Conservation (phyloP, 257 asterid genomes). For the Perilla frutescens region DNA sequence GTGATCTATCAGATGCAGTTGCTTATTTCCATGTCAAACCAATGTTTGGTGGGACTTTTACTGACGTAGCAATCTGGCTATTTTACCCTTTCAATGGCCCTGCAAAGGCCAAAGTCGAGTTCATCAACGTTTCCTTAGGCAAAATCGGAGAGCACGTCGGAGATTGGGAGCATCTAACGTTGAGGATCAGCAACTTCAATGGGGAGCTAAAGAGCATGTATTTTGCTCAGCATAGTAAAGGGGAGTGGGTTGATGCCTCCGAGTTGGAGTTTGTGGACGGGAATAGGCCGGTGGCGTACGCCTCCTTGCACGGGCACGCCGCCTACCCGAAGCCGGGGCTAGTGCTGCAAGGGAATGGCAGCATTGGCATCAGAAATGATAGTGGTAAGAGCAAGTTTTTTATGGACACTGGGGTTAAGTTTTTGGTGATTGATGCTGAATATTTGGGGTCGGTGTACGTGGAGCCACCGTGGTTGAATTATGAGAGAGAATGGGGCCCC, state of each 20-base stretch:
- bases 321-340: conserved; percentile 58
- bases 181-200: conserved; percentile 74
- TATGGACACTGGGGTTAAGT: conserved; percentile 55
- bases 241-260: conserved; percentile 58
- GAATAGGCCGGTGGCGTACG: conserved; percentile 59
- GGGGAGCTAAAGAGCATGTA: conserved; percentile 68
- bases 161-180: conserved; percentile 89
- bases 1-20: conserved; percentile 49
- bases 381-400: conserved; percentile 51
- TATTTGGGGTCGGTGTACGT: conserved; percentile 44
- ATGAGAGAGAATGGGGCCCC: conserved; percentile 82
- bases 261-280: conserved; percentile 58
- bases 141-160: conserved; percentile 80
- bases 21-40: conserved; percentile 73
- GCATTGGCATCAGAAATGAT: conserved; percentile 71
- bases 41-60: conserved; percentile 68
- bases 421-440: conserved; percentile 48
- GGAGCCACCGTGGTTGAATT: conserved; percentile 76
- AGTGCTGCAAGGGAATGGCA: conserved; percentile 60
- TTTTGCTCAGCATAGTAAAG: conserved; percentile 70
- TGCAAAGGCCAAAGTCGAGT: conserved; percentile 66
- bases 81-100: conserved; percentile 92
- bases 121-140: conserved; percentile 55
- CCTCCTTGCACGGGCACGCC: conserved; percentile 86
- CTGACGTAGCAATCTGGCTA: conserved; percentile 70